Conservation (phyloP, 176 grass and related monocot species). For the Echinochloa phyllopogon region DNA sequence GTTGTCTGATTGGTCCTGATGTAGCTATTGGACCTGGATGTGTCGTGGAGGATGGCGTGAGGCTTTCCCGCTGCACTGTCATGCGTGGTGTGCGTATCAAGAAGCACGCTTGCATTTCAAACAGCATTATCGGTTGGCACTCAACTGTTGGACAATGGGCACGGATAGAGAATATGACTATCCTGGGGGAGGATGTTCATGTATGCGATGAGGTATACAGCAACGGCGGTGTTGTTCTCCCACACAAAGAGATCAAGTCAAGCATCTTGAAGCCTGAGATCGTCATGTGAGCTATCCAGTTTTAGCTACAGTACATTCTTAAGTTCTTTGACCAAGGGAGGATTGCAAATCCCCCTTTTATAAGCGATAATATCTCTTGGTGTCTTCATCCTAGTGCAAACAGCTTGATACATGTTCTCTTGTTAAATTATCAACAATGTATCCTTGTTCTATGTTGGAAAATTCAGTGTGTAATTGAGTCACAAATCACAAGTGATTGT, state of each 20-base stretch:
- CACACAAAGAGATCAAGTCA: slow-evolving; percentile 93
- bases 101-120: slow-evolving; percentile 81
- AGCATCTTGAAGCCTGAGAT: slow-evolving; percentile 97
- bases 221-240: slow-evolving; percentile 88
- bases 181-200: slow-evolving; percentile 93
- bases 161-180: slow-evolving; percentile 86
- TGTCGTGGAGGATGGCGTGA: slow-evolving; percentile 79
- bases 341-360: not conserved
- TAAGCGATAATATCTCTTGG: not conserved
- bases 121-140: slow-evolving; percentile 95
- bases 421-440: slow-evolving; percentile 36
- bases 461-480: not conserved
- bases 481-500: slow-evolving; percentile 21
- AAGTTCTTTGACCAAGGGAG: not conserved
- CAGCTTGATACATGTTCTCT: slow-evolving; percentile 21
- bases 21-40: slow-evolving; percentile 86
- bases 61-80: slow-evolving; percentile 86
- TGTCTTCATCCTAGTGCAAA: slow-evolving; percentile 31
- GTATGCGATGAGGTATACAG: slow-evolving; percentile 88
- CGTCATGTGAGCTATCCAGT: slow-evolving; percentile 73
- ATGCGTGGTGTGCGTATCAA: slow-evolving; percentile 76
- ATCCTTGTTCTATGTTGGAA: slow-evolving; percentile 21
- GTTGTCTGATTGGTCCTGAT: slow-evolving; percentile 93
- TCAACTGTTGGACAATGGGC: slow-evolving; percentile 90
- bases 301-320: slow-evolving; percentile 20